Evolutionary conservation across 176 grass and related monocot genomes (phyloP).

Genomic region (Oryza coarctata): DNA sequence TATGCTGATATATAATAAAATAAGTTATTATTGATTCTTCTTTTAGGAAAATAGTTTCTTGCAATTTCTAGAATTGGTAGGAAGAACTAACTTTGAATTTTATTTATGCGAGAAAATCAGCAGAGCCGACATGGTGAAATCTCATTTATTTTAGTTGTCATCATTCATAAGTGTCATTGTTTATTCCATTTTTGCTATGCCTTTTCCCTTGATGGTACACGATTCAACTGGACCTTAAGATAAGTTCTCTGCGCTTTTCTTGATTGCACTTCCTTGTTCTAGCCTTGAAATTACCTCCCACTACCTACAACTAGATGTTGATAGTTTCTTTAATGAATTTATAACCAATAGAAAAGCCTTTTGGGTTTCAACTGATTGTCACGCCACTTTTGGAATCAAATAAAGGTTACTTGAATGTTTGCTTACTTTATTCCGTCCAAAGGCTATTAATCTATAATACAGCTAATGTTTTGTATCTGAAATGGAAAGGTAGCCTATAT

Average conservation of each 20-base stretch:
- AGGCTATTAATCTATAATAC: neutral
- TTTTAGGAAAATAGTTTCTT: neutral
- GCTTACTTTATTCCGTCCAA: neutral
- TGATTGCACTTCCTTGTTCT: conserved; percentile 3
- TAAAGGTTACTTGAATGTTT: conserved; percentile 18
- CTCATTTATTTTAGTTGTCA: conserved; percentile 6
- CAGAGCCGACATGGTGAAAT: conserved; percentile 1
- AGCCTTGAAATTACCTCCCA: conserved; percentile 50
- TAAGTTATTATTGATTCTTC: neutral
- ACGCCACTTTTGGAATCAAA: conserved; percentile 3
- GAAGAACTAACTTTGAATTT: neutral
- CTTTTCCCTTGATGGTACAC: conserved; percentile 17
- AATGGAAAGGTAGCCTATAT: conserved; percentile 45
- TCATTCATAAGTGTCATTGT: neutral
- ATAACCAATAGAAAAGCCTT: conserved; percentile 8
- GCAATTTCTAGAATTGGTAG: neutral
- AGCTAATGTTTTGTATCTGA: conserved; percentile 36
- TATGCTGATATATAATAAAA: conserved; percentile 14
- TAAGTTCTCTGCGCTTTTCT: conserved; percentile 33
- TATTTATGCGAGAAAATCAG: neutral
- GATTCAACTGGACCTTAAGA: conserved; percentile 34
- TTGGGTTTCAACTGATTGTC: conserved; percentile 8
- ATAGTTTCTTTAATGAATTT: conserved; percentile 40
- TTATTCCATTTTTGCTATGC: neutral
- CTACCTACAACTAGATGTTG: conserved; percentile 43